Evolutionary conservation across 2,329 filamentous ascomycete species (phyloP), one percentile per base, ranked within the genome.

Genomic region (Anisogramma anomala): DNA sequence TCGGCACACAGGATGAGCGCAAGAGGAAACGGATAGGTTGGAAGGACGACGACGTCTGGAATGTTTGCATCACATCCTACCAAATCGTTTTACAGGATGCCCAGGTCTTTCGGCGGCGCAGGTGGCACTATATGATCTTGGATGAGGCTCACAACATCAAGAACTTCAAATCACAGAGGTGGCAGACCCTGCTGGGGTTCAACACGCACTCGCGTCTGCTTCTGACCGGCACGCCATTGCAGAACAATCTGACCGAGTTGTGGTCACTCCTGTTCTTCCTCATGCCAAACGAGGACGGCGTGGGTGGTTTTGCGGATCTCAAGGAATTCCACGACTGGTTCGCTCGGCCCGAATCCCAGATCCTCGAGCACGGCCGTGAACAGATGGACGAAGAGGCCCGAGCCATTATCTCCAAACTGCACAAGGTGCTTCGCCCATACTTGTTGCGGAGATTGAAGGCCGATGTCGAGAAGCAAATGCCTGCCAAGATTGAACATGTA

Each of bases 111-210:
- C 91, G 94, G 58, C 79, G 88, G 48, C 78, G 89, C 25, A 76
- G 78, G 39, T 98, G 93, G 93, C 88, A 96, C 57, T 98, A 96
- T 61, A 86, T 98, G 75, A 88, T 98, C 49, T 74, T 98, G 1
- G 91, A 98, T 52, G 91, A 98, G 64, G 91, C 93, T 0, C 91
- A 98, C 66, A 96, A 98, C 63, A 98, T 98, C 71, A 96, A 98
- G 57, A 98, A 98, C 61, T 98, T 96, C 69, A 88, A 94, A 55
- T 95, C 89, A 2, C 88, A 95, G 59, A 73, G 89, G 49, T 98
- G 91, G 88, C 91, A 96, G 59, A 89, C 87, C 0, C 73, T 98
- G 49, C 75, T 98, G 17, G 91, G 84, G 0, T 93, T 98, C 65
- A 89, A 93, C 53, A 96, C 91, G 0, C 79, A 82, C 48, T 81